phyloP scores from a whole-genome alignment of 805 yeast species.

The Metschnikowia sp. region DNA sequence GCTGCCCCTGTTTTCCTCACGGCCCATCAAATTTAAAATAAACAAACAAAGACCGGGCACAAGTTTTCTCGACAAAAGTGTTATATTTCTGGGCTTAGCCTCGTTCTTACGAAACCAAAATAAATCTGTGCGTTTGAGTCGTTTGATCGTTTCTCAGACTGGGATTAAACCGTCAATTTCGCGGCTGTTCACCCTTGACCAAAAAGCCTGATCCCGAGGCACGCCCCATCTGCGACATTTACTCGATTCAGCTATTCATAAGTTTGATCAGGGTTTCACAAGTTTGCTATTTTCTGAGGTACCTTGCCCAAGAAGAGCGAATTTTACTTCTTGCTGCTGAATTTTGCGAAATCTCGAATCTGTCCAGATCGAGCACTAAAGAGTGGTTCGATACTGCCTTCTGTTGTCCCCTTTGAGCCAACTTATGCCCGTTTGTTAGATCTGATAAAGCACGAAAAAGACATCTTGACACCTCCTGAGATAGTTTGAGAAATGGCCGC shows the following conservation, averaged over 20 bases:
- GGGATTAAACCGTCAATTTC: neutral
- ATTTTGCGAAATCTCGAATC: too few relatives aligned
- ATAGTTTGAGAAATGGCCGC: slow-evolving; percentile 28
- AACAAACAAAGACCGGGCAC: neutral
- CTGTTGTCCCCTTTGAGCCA: neutral
- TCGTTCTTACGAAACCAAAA: neutral
- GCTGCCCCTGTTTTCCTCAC: slow-evolving; percentile 1
- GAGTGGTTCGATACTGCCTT: neutral
- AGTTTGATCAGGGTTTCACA: too few relatives aligned
- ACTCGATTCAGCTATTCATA: too few relatives aligned
- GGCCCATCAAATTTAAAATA: slow-evolving; percentile 1
- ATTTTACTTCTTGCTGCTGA: too few relatives aligned
- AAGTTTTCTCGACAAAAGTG: slow-evolving; percentile 2
- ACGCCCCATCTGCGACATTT: too few relatives aligned
- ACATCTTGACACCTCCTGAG: neutral
- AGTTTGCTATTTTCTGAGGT: too few relatives aligned
- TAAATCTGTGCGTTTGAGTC: neutral
- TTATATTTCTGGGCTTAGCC: slow-evolving; percentile 3
- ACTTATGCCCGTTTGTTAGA: too few relatives aligned
- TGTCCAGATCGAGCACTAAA: too few relatives aligned
- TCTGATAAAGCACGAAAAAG: too few relatives aligned
- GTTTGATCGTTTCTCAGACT: neutral
- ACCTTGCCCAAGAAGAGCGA: too few relatives aligned
- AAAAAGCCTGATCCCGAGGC: too few relatives aligned
- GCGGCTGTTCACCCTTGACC: neutral